Conservation (phyloP, 768 basidiomycete genomes). For the Pulveroboletus ravenelii region DNA sequence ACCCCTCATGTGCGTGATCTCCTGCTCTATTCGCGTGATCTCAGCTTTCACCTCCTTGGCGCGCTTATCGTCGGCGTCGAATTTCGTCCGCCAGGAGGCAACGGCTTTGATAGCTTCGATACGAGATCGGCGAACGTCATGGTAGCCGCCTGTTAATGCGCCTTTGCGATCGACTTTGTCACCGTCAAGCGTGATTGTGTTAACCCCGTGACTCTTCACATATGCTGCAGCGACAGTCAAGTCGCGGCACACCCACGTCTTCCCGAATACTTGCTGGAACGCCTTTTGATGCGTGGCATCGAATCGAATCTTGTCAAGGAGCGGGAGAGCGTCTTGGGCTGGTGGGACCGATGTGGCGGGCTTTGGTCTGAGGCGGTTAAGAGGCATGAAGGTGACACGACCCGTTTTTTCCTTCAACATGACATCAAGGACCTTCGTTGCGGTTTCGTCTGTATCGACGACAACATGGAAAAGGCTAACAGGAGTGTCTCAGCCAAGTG, state of each 20-base stretch:
- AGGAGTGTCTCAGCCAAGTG: slow-evolving; percentile 1
- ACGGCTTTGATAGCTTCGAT: slow-evolving; percentile 83
- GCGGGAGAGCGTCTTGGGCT: slow-evolving; percentile 72
- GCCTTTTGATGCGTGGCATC: slow-evolving; percentile 70
- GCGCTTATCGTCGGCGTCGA: slow-evolving; percentile 57
- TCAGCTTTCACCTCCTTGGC: slow-evolving; percentile 70
- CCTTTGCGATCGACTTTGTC: slow-evolving; percentile 98
- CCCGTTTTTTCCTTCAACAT: slow-evolving; percentile 94
- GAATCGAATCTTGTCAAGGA: slow-evolving; percentile 78
- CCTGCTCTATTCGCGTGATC: slow-evolving; percentile 74
- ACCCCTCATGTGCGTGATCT: slow-evolving; percentile 73
- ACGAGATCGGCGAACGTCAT: slow-evolving; percentile 85
- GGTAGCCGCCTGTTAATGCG: slow-evolving; percentile 92
- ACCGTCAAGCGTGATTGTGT: slow-evolving; percentile 95
- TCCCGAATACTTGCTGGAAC: slow-evolving; percentile 95
- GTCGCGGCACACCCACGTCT: slow-evolving; percentile 93
- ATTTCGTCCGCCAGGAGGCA: slow-evolving; percentile 68
- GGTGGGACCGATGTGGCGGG: slow-evolving; percentile 51
- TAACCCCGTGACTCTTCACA: slow-evolving; percentile 90
- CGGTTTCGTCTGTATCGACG: slow-evolving; percentile 94
- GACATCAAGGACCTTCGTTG: slow-evolving; percentile 81
- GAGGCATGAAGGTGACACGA: slow-evolving; percentile 96
- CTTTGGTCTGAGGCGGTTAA: slow-evolving; percentile 88
- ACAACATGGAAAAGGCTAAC: slow-evolving; percentile 88
- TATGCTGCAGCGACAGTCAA: slow-evolving; percentile 90